Evolutionary conservation across 2,329 filamentous ascomycete genomes (phyloP), one percentile per base, ranked within the genome.

Genomic region (Boeremia lycopersici): DNA sequence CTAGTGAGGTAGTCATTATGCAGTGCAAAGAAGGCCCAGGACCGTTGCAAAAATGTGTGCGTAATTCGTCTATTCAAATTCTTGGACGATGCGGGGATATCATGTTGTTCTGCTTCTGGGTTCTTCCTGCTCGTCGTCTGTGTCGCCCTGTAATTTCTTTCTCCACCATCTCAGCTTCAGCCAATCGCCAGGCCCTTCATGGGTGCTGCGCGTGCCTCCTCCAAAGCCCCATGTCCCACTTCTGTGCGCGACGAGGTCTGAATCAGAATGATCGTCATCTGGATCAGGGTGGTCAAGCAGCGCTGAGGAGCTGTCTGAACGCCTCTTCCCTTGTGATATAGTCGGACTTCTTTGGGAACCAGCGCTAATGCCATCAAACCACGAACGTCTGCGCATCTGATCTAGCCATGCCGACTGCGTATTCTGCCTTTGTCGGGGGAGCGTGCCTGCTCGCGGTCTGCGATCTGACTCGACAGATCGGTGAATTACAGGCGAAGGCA

Each of bases 91-190:
- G 51, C 42, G 25, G 35, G 41, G 25, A 56, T 55, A 44, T 63
- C 59, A 66, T 62, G 48, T 49, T 19, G 39, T 42, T 34, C 56
- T 60, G 49, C 30, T 52, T 25, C 45, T 35, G 2, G 43, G 6
- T 4, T 63, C 58, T 33, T 64, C 57, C n/a, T 58, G 59, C 15
- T 68, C 65, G 12, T 61, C 64, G 6, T 73, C 71, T 53, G 66
- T 64, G 4, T 62, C 65, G 4, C 73, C 71, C 54, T 64, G 66
- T 65, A 68, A 66, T 51, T 59, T 68, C 63, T 73, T 74, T 35
- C 71, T 67, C 71, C 73, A 74, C 72, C 72, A 76, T 40, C 70
- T 71, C 43, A 76, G 51, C 48, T 70, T 73, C 19, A 75, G 68
- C 73, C 72, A 76, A 44, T 73, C 71, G 7, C 70, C 71, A 9